Evolutionary conservation across 352 stramenopile genomes (phyloP).

Genomic region (Phytopythium mirpurense): DNA sequence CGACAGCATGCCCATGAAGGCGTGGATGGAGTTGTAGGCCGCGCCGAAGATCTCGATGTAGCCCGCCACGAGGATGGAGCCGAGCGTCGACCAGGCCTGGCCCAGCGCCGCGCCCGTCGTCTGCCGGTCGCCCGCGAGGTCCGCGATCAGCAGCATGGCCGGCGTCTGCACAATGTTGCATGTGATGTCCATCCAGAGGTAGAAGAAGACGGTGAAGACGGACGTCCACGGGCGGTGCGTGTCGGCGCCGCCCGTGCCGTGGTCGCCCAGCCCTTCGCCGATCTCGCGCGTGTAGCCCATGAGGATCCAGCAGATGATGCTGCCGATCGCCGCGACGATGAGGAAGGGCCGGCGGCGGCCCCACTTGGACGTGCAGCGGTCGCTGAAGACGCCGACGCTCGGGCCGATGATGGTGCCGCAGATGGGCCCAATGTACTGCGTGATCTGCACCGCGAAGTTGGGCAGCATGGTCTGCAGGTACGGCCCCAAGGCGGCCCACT

Average conservation of each 20-base stretch:
- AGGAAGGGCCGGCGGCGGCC: constrained; percentile 40
- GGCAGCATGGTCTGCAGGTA: constrained; percentile 50
- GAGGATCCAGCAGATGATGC: constrained; percentile 45
- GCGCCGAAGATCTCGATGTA: constrained; percentile 55
- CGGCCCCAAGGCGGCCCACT: constrained; percentile 49
- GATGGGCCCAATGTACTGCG: constrained; percentile 51
- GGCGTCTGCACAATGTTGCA: constrained; percentile 56
- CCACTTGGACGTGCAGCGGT: constrained; percentile 34
- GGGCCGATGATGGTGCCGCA: constrained; percentile 46
- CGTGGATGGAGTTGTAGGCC: constrained; percentile 36
- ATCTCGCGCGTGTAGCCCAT: constrained; percentile 63
- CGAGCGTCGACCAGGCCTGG: constrained; percentile 41
- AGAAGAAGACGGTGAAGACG: constrained; percentile 48
- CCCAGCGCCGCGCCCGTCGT: constrained; percentile 41
- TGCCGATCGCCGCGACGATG: constrained; percentile 27
- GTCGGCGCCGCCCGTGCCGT: constrained; percentile 17
- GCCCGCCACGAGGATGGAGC: constrained; percentile 40
- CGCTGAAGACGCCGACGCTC: constrained; percentile 42
- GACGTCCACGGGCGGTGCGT: constrained; percentile 39
- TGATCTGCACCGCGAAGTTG: constrained; percentile 31
- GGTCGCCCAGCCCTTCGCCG: constrained; percentile 43
- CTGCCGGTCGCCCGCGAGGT: constrained; percentile 59
- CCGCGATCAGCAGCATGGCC: constrained; percentile 44
- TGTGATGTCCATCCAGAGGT: constrained; percentile 65
- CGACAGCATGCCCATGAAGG: constrained; percentile 51